phyloP scores from a whole-genome alignment of 129 eudicot genomes.

The Calendula officinalis region DNA sequence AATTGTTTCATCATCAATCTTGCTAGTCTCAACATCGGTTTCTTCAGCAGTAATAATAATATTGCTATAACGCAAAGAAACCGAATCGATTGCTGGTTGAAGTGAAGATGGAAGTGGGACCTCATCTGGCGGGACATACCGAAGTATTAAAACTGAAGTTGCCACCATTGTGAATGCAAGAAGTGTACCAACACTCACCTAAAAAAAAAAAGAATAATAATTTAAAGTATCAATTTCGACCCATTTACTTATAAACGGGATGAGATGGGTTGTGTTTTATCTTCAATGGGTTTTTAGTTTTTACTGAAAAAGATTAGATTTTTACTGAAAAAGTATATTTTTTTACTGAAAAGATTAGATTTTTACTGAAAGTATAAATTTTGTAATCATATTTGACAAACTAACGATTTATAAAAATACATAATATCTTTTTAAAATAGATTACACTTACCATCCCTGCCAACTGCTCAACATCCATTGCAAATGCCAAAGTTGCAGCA shows the following conservation, averaged over 20 bases:
- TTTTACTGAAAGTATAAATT: too few relatives aligned
- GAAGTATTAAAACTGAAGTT: conserved; percentile 72
- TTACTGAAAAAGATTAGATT: background rate
- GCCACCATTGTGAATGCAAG: conserved; percentile 99
- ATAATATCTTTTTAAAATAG: conserved; percentile 1
- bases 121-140: conserved; percentile 96
- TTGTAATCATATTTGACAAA: background rate
- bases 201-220: conserved; percentile 21
- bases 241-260: background rate
- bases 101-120: conserved; percentile 93
- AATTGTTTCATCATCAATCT: conserved; percentile 22
- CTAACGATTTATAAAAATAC: background rate
- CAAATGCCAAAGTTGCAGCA: conserved; percentile 74
- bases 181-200: conserved; percentile 99
- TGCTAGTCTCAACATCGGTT: conserved; percentile 34
- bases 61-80: conserved; percentile 47
- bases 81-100: conserved; percentile 80
- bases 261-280: too few relatives aligned
- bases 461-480: conserved; percentile 91
- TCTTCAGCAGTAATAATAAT: conserved; percentile 18
- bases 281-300: too few relatives aligned
- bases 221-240: background rate
- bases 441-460: conserved; percentile 82
- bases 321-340: too few relatives aligned
- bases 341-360: background rate